Conservation (phyloP, 306 rosid genomes). For the Sophora flavescens region DNA sequence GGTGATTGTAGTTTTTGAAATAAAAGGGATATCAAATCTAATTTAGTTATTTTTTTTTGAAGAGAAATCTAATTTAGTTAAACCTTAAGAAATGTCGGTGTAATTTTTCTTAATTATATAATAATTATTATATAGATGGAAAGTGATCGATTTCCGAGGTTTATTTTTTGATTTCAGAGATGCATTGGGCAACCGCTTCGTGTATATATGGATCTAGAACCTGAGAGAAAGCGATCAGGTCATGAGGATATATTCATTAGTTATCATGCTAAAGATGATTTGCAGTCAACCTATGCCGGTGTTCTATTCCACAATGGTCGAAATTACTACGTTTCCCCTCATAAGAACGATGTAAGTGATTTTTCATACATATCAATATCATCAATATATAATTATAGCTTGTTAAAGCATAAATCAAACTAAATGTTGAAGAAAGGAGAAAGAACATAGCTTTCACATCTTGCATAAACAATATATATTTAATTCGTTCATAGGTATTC, state of each 20-base stretch:
- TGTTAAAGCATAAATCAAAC: too few species aligned
- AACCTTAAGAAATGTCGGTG: too few species aligned
- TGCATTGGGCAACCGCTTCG: slow-evolving; percentile 77
- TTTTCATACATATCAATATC: neutral
- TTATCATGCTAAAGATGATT: slow-evolving; percentile 89
- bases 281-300: slow-evolving; percentile 94
- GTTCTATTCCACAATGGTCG: slow-evolving; percentile 84
- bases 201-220: slow-evolving; percentile 91
- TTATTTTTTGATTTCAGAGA: slow-evolving; percentile 55
- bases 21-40: too few species aligned
- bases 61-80: too few species aligned
- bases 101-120: too few species aligned
- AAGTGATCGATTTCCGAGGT: too few species aligned
- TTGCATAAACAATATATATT: too few species aligned
- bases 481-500: neutral
- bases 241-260: slow-evolving; percentile 80
- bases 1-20: too few species aligned
- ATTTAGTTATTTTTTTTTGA: too few species aligned
- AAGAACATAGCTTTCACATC: neutral
- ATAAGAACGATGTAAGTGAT: slow-evolving; percentile 66
- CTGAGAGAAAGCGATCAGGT: slow-evolving; percentile 79
- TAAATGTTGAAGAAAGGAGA: too few species aligned
- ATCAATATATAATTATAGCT: too few species aligned
- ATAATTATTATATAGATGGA: too few species aligned
- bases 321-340: slow-evolving; percentile 70